Evolutionary conservation across 2,329 filamentous ascomycete genomes (phyloP), one percentile per base, ranked within the genome.

Genomic region (Penicillium sp.): DNA sequence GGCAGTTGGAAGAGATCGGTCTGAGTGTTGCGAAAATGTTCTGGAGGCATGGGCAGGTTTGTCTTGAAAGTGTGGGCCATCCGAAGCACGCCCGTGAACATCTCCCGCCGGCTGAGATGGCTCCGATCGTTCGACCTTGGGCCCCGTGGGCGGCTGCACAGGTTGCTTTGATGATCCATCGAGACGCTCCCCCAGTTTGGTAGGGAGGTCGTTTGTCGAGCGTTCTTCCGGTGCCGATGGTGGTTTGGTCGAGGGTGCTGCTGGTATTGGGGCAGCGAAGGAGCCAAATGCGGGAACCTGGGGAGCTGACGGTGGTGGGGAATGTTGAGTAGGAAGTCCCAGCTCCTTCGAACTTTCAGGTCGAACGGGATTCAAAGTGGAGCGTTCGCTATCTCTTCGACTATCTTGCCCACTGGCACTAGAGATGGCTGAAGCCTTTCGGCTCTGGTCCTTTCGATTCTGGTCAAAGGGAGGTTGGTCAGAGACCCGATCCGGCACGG

Each of bases 231-330:
- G 15, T 2, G 48, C 15, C 11, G 44, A 5, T 5, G 25, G 4
- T 4, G 25, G 37, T 31, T 57, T 60, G 7, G 52, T 47, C 2
- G 51, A 18, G 9, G 53, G 37, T 9, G 51, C 27, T 9, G 48
- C 45, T 1, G 48, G 48, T 12, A 57, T 54, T 9, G 57, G 54
- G 9, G 59, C 49, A 13, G 57, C 48, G 8, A 67, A 52, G 3
- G 62, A 66, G 13, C 64, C 65, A 55, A 68, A 67, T 2, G 65
- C 64, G 17, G 65, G 65, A 6, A 67, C 64, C 33, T 67, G 65
- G n/a, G 65, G 64, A 32, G 56, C 61, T 10, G 64, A 57, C 16
- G 62, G 62, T 11, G 64, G 64, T 2, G 64, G 58, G 3, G 64
- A 66, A 4, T 54, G 51, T 39, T 64, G 61, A 13, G 35, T 32